Conservation (phyloP, 1,284 basidiomycete species). For the Mycosarcoma mackinlayi region DNA sequence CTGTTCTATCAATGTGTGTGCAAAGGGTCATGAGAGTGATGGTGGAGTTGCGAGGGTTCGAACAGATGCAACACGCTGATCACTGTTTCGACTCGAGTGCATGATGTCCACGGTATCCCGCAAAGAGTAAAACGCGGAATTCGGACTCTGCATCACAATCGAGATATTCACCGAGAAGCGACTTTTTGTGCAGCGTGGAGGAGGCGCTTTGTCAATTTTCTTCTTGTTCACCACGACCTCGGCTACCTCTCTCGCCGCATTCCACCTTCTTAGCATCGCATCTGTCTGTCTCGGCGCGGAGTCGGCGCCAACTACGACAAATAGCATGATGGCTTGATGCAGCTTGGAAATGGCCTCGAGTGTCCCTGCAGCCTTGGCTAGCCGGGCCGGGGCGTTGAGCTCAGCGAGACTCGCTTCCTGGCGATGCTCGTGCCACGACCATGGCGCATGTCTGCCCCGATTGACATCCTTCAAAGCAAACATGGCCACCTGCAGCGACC, state of each 20-base stretch:
- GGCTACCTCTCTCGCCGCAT: not conserved
- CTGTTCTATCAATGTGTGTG: no score
- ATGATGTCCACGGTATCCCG: no score
- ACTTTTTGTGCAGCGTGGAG: conserved; percentile 2
- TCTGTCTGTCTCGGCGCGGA: no score
- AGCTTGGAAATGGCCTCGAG: conserved; percentile 3
- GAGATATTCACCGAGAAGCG: not conserved
- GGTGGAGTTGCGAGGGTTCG: no score
- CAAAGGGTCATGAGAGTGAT: no score
- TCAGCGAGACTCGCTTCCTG: not conserved
- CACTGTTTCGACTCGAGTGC: no score
- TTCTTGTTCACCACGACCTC: conserved; percentile 1
- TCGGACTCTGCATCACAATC: not conserved
- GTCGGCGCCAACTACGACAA: no score
- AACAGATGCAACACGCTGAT: no score
- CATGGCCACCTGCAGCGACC: no score
- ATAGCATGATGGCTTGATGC: not conserved
- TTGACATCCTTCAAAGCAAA: no score
- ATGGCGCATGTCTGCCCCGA: not conserved
- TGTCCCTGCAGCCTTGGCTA: not conserved
- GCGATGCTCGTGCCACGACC: not conserved
- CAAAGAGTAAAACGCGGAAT: no score
- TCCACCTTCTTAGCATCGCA: no score
- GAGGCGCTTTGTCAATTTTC: not conserved
- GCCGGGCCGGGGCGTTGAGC: not conserved